These are phyloP conservation scores for Phytomonas serpens DNA, from an alignment of 208 protist genomes.

Conservation along the genomic window DNA sequence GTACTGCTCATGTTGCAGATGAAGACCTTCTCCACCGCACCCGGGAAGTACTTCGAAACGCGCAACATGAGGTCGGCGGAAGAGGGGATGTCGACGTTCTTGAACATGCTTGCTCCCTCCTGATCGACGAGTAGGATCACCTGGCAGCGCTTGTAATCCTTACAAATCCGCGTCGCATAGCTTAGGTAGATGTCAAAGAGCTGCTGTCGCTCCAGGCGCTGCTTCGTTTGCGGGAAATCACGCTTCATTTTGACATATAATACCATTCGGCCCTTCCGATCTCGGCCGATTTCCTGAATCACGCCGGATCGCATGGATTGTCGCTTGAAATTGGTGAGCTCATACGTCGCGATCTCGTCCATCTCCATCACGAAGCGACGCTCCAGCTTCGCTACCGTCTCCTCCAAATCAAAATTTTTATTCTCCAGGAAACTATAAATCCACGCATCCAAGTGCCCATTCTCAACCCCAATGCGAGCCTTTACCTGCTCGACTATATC, in stretches of 20 bases:
- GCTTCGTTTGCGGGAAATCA: constrained; percentile 29
- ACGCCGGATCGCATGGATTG: constrained; percentile 41
- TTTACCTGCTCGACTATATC: constrained; percentile 78
- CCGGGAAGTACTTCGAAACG: constrained; percentile 63
- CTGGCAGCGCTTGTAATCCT: constrained; percentile 37
- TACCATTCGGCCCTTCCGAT: constrained; percentile 39
- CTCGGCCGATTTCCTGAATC: constrained; percentile 47
- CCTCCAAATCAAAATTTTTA: constrained; percentile 66
- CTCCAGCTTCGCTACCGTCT: constrained; percentile 61
- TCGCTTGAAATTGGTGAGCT: constrained; percentile 51
- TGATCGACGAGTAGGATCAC: constrained; percentile 67
- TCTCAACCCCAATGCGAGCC: constrained; percentile 37
- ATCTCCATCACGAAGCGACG: constrained; percentile 53
- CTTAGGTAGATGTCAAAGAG: constrained; percentile 65
- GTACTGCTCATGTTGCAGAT: constrained; percentile 59
- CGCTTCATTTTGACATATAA: constrained; percentile 44
- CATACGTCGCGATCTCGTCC: constrained; percentile 40
- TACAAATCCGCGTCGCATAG: constrained; percentile 50
- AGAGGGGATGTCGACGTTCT: constrained; percentile 59
- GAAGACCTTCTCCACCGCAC: constrained; percentile 53
- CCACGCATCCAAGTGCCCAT: constrained; percentile 71
- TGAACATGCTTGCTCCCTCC: constrained; percentile 35
- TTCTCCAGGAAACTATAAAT: constrained; percentile 76
- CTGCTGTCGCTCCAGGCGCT: constrained; percentile 30
- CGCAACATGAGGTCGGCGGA: constrained; percentile 55